Base-by-base conservation (phyloP, 495 filamentous ascomycete genomes). In the Penicillium canescens region DNA sequence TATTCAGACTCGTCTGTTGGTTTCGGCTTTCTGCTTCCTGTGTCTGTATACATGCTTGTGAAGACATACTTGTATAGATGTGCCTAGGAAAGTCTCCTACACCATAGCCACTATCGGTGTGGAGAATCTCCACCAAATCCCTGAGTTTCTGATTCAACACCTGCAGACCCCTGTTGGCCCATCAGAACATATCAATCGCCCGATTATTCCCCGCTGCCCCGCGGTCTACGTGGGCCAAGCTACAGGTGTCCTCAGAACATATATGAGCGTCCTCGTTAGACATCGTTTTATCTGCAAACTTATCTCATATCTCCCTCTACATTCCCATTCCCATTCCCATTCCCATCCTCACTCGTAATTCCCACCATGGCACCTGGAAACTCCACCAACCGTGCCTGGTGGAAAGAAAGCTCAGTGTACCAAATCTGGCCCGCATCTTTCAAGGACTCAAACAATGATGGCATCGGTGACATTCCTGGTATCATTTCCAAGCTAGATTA, bases 371-470 rank as follows among this genome's bases (percentile, higher is more conserved):
- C 64, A 43, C 41, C 67, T 10, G 37, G 62, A 38, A 61, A 57
- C 18, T 55, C 66, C 33, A 75, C 70, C 60, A 73, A 71, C 66
- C 76, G 65, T 45, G 74, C 68, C 40, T 78, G 73, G 79, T 82
- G 80, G 79, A 82, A 81, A 65, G 80, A 82, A 60, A 68, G 56
- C 51, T 77, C 69, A 16, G 80, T 88, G 38, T 89, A 90, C 60
- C 86, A 90, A 60, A 84, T 90, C 49, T 90, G 86, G 72, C 86
- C 86, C 2, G 78, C 84, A 3, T 81, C 76, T 7, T 89, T 81
- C 71, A 79, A 82, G 21, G 87, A 89, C 65, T 82, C 82, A 33
- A 86, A 88, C 60, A 74, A 78, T 46, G 85, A 88, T 63, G 86
- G 86, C 31, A 72, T 85, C 53, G 86, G 86, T 10, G 86, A 89